Evolutionary conservation across 768 basidiomycete genomes (phyloP), one percentile per base, ranked within the genome.

Genomic region (Leccinum subgranulosum): DNA sequence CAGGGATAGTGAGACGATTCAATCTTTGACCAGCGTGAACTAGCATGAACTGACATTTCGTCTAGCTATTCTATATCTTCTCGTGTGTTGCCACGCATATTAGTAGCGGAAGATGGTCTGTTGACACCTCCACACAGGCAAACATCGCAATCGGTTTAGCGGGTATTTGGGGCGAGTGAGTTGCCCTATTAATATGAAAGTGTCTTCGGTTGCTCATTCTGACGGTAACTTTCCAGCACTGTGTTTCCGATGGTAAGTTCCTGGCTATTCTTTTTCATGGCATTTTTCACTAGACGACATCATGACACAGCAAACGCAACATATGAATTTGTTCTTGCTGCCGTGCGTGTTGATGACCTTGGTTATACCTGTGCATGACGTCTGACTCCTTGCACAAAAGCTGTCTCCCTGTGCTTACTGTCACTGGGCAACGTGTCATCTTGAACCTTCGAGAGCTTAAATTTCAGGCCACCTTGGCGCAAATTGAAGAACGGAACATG

Each of bases 381-480:
- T 19, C 29, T 7, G 27, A 54, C 28, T 15, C 2, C 15, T 8
- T 15, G 17, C 28, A 28, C 19, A 15, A 63, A 57, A 33, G 39
- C 56, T 15, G 7, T 53, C 2, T 36, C 14, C 64, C 64, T 6
- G 9, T 63, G 0, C 51, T 66, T 15, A 17, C 41, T 15, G 43
- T 62, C 19, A 25, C 33, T 4, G 64, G 64, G 3, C 64, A 65
- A 29, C 64, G 64, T 10, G 28, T 59, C 21, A 49, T 65, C 31
- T 53, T 65, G 17, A 65, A 65, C 41, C 41, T 66, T 4, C 56
- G 54, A 17, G 36, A 28, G 11, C 54, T 39, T 14, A 17, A 15
- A 23, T 12, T 28, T 14, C 39, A 23, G 10, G n/a, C 28, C n/a
- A 19, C 11, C 31, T 33, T 17, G 27, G n/a, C 21, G 6, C 25